These are phyloP conservation scores for Phytophthora chlamydospora DNA, from an alignment of 352 stramenopile species.

Conservation along the genomic window DNA sequence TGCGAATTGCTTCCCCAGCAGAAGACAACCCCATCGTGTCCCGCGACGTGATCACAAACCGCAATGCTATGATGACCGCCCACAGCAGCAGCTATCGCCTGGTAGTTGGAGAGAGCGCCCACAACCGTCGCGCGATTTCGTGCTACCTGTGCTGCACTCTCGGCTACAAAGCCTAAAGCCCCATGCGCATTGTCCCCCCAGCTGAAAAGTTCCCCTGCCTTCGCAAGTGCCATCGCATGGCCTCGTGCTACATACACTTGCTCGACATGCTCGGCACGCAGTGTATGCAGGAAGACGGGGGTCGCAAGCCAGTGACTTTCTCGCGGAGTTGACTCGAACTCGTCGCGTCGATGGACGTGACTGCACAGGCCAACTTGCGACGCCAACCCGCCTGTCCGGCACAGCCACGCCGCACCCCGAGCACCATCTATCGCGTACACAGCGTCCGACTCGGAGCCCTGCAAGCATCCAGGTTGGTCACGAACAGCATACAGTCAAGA, in stretches of 20 bases:
- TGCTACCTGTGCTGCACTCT: conserved; percentile 54
- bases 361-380: conserved; percentile 75
- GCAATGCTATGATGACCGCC: conserved; percentile 69
- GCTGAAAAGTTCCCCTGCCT: conserved; percentile 91
- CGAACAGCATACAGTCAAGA: background rate
- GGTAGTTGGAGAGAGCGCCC: conserved; percentile 62
- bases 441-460: conserved; percentile 71
- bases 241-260: conserved; percentile 56
- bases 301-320: conserved; percentile 76
- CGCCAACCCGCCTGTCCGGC: conserved; percentile 67
- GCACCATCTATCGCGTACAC: conserved; percentile 69
- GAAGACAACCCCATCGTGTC: conserved; percentile 70
- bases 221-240: conserved; percentile 76
- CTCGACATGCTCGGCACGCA: conserved; percentile 65
- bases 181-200: conserved; percentile 96
- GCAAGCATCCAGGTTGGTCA: conserved; percentile 11
- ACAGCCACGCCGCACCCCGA: conserved; percentile 73
- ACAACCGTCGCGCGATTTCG: conserved; percentile 62
- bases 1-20: conserved; percentile 81
- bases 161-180: conserved; percentile 58
- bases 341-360: conserved; percentile 33
- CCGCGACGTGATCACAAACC: conserved; percentile 71
- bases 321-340: conserved; percentile 55
- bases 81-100: conserved; percentile 57
- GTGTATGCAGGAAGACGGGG: conserved; percentile 67